These are phyloP conservation scores for Nigrospora sphaerica DNA, from an alignment of 2,329 filamentous ascomycete species.

Conservation along the genomic window DNA sequence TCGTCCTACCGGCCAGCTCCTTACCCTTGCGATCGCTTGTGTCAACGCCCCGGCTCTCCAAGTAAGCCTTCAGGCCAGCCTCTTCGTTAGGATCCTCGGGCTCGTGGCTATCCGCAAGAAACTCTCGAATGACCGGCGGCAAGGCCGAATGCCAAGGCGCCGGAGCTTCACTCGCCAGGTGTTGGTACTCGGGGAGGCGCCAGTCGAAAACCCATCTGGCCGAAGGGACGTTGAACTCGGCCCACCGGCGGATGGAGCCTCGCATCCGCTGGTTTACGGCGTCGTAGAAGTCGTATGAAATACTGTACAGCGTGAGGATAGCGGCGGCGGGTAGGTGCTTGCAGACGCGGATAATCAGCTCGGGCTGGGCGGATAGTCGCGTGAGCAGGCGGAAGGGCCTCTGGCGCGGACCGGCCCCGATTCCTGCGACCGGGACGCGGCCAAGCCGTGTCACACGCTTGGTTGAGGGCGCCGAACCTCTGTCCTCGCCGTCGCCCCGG, in stretches of 20 bases:
- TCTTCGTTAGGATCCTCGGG: background rate
- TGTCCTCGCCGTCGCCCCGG: background rate
- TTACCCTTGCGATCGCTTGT: background rate
- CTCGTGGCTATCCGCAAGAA: background rate
- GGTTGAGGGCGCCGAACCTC: no score
- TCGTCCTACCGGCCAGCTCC: background rate
- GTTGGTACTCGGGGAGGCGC: background rate
- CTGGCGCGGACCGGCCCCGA: background rate
- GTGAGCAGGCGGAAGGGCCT: background rate
- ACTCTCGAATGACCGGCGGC: background rate
- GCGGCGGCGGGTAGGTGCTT: conserved; percentile 33
- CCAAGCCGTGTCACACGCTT: background rate
- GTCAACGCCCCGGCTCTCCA: background rate
- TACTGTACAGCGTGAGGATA: conserved; percentile 46
- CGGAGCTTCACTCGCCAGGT: conserved; percentile 11
- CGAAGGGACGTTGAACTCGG: background rate
- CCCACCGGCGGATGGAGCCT: conserved; percentile 2
- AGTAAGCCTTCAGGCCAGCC: background rate
- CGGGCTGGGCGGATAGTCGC: conserved; percentile 4
- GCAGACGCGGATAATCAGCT: conserved; percentile 32
- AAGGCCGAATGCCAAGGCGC: no score
- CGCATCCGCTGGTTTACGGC: conserved; percentile 41
- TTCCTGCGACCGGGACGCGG: background rate
- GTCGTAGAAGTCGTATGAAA: conserved; percentile 45
- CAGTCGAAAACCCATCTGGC: conserved; percentile 3